phyloP scores from a whole-genome alignment of 176 grass and related monocot genomes.

The Dendrocalamus sinicus region DNA sequence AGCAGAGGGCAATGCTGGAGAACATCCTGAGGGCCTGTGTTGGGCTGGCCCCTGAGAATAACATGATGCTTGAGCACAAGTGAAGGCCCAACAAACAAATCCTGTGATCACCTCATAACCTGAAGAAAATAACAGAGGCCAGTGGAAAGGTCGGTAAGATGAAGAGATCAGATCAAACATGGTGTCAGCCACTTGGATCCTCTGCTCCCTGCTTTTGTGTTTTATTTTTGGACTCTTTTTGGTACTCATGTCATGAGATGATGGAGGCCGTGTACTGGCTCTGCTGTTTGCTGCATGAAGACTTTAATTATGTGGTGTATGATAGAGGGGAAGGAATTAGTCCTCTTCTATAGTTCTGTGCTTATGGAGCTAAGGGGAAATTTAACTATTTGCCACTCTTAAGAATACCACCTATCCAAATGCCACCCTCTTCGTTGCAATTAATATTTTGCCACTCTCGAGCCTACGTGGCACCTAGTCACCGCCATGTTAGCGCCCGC shows the following conservation, averaged over 20 bases:
- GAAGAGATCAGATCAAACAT: conserved; percentile 4
- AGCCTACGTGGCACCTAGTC: too few relatives aligned
- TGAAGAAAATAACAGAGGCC: conserved; percentile 22
- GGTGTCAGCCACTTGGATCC: neutral
- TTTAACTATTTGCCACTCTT: too few relatives aligned
- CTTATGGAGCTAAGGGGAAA: too few relatives aligned
- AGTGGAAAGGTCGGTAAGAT: neutral
- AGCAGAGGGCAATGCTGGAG: conserved; percentile 87
- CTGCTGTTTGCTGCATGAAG: neutral
- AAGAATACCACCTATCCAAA: too few relatives aligned
- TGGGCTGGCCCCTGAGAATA: conserved; percentile 79
- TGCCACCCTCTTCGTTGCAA: too few relatives aligned
- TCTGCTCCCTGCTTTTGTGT: neutral
- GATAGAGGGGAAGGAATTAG: conserved; percentile 22
- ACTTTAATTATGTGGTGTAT: conserved; percentile 5
- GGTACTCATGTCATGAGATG: neutral
- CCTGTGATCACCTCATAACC: neutral
- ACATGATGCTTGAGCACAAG: conserved; percentile 92
- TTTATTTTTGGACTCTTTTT: neutral
- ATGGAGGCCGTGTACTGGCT: conserved; percentile 15
- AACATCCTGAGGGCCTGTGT: conserved; percentile 83
- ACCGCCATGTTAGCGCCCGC: too few relatives aligned
- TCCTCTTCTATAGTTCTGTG: neutral
- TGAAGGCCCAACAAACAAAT: conserved; percentile 26
- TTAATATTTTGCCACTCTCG: too few relatives aligned